phyloP scores from a whole-genome alignment of 2,329 filamentous ascomycete species.

The Cercospora beticola region DNA sequence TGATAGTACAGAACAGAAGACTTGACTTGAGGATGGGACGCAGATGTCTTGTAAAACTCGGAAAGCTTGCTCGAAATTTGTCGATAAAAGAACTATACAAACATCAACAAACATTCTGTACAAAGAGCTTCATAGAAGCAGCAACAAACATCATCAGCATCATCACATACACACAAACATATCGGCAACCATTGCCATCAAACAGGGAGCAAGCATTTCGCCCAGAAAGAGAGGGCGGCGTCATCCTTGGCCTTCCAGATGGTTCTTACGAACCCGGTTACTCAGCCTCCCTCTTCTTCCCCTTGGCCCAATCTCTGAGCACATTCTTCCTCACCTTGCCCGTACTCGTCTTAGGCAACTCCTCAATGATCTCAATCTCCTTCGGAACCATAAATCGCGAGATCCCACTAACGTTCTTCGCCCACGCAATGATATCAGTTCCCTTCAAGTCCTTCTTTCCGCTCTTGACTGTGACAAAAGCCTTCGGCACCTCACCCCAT shows the following conservation, averaged over 20 bases:
- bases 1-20: background rate
- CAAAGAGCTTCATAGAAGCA: background rate
- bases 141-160: background rate
- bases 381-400: constrained; percentile 84
- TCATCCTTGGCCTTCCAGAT: background rate
- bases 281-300: constrained; percentile 30
- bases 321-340: constrained; percentile 97
- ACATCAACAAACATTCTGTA: background rate
- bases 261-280: background rate
- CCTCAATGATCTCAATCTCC: constrained; percentile 74
- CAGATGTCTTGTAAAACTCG: background rate
- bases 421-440: constrained; percentile 79
- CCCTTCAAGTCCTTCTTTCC: constrained; percentile 56
- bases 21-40: background rate
- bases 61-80: background rate
- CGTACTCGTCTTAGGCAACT: constrained; percentile 94
- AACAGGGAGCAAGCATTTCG: background rate
- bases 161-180: background rate
- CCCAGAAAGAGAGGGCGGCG: background rate
- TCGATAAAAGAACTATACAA: background rate
- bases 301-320: constrained; percentile 78
- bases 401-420: constrained; percentile 74
- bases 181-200: background rate
- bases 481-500: constrained; percentile 96
- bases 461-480: constrained; percentile 78